Percentiles rank a stretch among this genome's conserved stretches.
phyloP scores from a whole-genome alignment of 2,329 filamentous ascomycete species.

The Elsinoe perseae region DNA sequence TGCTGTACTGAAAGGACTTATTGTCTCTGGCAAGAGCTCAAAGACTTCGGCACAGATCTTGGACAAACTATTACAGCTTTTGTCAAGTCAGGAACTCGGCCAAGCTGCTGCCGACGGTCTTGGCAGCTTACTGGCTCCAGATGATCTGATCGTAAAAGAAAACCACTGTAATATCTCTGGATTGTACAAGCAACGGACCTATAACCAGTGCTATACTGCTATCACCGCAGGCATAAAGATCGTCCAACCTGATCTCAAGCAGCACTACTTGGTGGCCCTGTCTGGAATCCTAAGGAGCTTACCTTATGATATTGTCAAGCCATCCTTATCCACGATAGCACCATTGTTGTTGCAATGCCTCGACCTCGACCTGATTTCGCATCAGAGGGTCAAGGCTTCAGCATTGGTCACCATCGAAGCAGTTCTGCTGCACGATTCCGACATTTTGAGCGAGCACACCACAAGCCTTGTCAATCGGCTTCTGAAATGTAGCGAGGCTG shows the following conservation, averaged over 20 bases:
- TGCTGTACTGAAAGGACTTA: slow-evolving; percentile 53
- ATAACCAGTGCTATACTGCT: slow-evolving; percentile 51
- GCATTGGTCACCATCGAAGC: slow-evolving; percentile 53
- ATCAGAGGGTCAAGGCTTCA: slow-evolving; percentile 50
- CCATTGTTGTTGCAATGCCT: slow-evolving; percentile 57
- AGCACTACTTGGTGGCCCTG: slow-evolving; percentile 56
- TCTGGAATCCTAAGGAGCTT: slow-evolving; percentile 54
- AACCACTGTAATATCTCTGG: slow-evolving; percentile 57
- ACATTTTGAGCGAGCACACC: slow-evolving; percentile 47
- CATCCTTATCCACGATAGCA: slow-evolving; percentile 50
- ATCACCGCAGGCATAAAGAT: slow-evolving; percentile 47
- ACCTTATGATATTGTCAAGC: slow-evolving; percentile 52
- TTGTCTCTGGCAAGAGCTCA: slow-evolving; percentile 47
- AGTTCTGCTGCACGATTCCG: slow-evolving; percentile 51
- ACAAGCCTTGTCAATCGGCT: slow-evolving; percentile 51
- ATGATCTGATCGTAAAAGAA: slow-evolving; percentile 52
- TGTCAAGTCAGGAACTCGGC: slow-evolving; percentile 44
- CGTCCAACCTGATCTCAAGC: slow-evolving; percentile 41
- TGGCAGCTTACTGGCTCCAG: slow-evolving; percentile 50
- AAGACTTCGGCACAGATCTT: slow-evolving; percentile 37
- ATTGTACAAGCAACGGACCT: slow-evolving; percentile 56
- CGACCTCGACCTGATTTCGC: slow-evolving; percentile 39
- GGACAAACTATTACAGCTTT: slow-evolving; percentile 41
- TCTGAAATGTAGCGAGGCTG: slow-evolving; percentile 29
- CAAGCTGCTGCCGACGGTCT: slow-evolving; percentile 48